phyloP scores from a whole-genome alignment of 2,329 filamentous ascomycete genomes.

The Penicillium sp. region DNA sequence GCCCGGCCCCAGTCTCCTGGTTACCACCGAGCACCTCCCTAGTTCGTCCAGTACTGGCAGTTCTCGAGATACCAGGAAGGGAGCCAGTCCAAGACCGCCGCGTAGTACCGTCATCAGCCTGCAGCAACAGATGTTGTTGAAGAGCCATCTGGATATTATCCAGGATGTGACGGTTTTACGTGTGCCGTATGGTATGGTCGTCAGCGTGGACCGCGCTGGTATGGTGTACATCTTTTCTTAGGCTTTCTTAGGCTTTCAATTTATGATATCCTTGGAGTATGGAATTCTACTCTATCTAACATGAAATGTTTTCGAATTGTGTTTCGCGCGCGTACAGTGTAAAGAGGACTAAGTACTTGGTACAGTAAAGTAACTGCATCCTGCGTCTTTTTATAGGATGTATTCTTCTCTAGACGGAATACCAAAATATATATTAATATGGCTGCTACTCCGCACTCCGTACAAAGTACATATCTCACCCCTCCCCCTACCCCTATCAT shows the following conservation, averaged over 20 bases:
- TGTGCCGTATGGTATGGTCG: conserved; percentile 81
- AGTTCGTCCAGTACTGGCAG: conserved; percentile 28
- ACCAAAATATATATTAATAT: background rate
- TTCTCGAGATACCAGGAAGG: conserved; percentile 26
- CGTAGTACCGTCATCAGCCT: conserved; percentile 76
- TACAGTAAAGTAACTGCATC: background rate
- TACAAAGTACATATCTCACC: background rate
- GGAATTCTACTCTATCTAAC: background rate
- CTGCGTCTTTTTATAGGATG: background rate
- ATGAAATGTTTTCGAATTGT: background rate
- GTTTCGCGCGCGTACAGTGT: background rate
- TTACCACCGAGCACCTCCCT: conserved; percentile 58
- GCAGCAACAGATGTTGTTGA: conserved; percentile 77
- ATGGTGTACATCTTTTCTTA: conserved; percentile 72
- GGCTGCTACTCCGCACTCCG: background rate
- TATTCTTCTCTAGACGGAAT: background rate
- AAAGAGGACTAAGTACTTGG: background rate
- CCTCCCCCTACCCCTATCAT: background rate
- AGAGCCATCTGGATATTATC: conserved; percentile 78
- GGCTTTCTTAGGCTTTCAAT: background rate
- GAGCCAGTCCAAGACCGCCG: conserved; percentile 45
- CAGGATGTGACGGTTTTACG: conserved; percentile 83
- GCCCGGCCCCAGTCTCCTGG: conserved; percentile 53
- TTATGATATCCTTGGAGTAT: background rate
- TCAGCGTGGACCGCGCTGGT: conserved; percentile 81